Percentiles rank a stretch among this genome's conserved stretches.
phyloP scores from a whole-genome alignment of 2,329 filamentous ascomycete species.

The Lachnellula subtilissima region DNA sequence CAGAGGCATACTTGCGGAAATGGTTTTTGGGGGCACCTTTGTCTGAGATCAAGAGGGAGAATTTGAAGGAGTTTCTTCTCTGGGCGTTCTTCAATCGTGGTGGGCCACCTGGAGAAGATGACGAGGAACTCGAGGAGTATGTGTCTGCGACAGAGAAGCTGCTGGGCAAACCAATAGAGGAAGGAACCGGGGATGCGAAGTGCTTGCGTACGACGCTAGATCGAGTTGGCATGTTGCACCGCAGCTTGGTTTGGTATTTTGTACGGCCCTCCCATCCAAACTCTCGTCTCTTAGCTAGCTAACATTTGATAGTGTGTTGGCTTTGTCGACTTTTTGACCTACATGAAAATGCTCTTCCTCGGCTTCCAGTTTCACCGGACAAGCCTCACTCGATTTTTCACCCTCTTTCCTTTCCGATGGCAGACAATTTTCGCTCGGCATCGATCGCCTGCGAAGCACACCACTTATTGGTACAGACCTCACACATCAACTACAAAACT shows the following conservation, averaged over 20 bases:
- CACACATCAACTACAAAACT: conserved; percentile 53
- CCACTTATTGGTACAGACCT: conserved; percentile 56
- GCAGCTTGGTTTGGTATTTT: conserved; percentile 53
- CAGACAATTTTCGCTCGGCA: conserved; percentile 42
- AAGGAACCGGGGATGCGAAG: conserved; percentile 48
- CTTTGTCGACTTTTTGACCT: conserved; percentile 33
- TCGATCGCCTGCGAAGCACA: conserved; percentile 41
- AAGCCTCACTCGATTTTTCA: conserved; percentile 37
- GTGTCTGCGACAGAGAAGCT: conserved; percentile 46
- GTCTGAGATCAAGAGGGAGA: conserved; percentile 51
- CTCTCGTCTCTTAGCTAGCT: conserved; percentile 1
- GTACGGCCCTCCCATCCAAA: conserved; percentile 32
- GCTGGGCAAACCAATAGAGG: conserved; percentile 44
- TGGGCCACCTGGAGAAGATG: conserved; percentile 38
- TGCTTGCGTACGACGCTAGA: conserved; percentile 54
- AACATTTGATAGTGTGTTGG: conserved; percentile 25
- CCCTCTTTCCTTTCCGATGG: conserved; percentile 51
- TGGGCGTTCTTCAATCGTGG: conserved; percentile 54
- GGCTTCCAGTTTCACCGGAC: conserved; percentile 46
- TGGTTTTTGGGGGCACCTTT: conserved; percentile 54
- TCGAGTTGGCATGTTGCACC: conserved; percentile 50
- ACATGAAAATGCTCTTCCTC: conserved; percentile 35
- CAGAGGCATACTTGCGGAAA: conserved; percentile 46
- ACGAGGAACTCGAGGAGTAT: conserved; percentile 53
- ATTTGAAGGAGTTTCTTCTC: conserved; percentile 55